Base-by-base conservation (phyloP, 202 grass and related monocot species). In the Zizania palustris region DNA sequence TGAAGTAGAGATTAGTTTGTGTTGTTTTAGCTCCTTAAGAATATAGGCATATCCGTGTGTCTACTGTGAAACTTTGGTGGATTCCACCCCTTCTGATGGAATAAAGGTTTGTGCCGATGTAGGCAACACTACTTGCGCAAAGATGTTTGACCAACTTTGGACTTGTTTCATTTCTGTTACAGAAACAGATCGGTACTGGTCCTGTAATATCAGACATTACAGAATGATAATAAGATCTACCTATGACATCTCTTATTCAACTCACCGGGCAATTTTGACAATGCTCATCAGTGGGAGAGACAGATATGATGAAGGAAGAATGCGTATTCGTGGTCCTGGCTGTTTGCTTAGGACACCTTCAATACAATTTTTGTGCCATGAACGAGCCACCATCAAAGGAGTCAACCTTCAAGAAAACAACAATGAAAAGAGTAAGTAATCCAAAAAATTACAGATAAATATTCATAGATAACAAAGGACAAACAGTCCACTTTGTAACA, bases 271-370 rank as follows among this genome's bases (percentile, higher is more conserved):
- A 79, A 99, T 99, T 90, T 82, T 96, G 44, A 91, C 59, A 67
- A 99, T 93, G 85, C 96, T 99, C 96, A 96, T 99, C 58, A 99
- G 72, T 42, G 96, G 92, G 65, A 99, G 89, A 55, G 87, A 92
- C 7, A 99, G 79, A 69, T 92, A 93, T 37, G 92, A 75, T 34
- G 96, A 99, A 7, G 96, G 96, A 85, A 99, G 87, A 85, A 87
- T 85, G 37, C 76, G 76, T 15, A 74, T 53, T 59, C 56, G 86
- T 36, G 54, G 71, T 80, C 86, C 87, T 60, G 85, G 75, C 46
- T 79, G 87, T 80, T 96, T 92, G 76, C 87, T 99, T 75, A 99
- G 83, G 51, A 99, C 76, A 45, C 64, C 78, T 72, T 90, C 89
- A 65, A 88, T 67, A 60, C 60, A 84, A 36, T 55, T 96, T 85